Evolutionary conservation across 2,329 filamentous ascomycete species (phyloP).

Genomic region (Arthrobotrys sinensis): DNA sequence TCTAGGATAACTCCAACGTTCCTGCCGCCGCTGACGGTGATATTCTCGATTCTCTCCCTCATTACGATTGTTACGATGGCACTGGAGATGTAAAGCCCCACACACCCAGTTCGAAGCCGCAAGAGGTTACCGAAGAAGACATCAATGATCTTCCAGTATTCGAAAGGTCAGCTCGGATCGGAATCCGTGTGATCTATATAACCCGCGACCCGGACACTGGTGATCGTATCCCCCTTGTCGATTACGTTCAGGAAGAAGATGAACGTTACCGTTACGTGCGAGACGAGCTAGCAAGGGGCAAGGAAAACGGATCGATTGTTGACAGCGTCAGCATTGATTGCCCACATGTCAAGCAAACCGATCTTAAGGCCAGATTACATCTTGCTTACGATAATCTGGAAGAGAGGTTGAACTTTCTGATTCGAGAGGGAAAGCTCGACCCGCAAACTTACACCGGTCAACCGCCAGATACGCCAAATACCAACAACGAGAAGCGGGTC

Average conservation of each 20-base stretch:
- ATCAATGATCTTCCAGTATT: constrained; percentile 15
- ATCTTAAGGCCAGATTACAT: constrained; percentile 13
- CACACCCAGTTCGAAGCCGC: neutral
- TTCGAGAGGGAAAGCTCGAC: constrained; percentile 6
- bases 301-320: neutral
- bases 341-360: neutral
- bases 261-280: constrained; percentile 25
- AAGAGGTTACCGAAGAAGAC: constrained; percentile 25
- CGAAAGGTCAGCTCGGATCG: constrained; percentile 20
- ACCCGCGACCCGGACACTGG: constrained; percentile 16
- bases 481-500: neutral
- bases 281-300: constrained; percentile 8
- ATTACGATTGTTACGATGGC: constrained; percentile 3
- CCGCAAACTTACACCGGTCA: neutral
- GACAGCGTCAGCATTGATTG: constrained; percentile 22
- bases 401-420: neutral
- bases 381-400: constrained; percentile 34
- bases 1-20: neutral
- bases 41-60: neutral
- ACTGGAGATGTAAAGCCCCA: constrained; percentile 4
- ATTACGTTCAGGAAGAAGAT: constrained; percentile 32
- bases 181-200: constrained; percentile 32
- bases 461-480: neutral
- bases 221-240: constrained; percentile 2
- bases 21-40: neutral